These are phyloP conservation scores for Malbranchea zuffiana DNA, from an alignment of 2,329 filamentous ascomycete genomes.

Conservation along the genomic window DNA sequence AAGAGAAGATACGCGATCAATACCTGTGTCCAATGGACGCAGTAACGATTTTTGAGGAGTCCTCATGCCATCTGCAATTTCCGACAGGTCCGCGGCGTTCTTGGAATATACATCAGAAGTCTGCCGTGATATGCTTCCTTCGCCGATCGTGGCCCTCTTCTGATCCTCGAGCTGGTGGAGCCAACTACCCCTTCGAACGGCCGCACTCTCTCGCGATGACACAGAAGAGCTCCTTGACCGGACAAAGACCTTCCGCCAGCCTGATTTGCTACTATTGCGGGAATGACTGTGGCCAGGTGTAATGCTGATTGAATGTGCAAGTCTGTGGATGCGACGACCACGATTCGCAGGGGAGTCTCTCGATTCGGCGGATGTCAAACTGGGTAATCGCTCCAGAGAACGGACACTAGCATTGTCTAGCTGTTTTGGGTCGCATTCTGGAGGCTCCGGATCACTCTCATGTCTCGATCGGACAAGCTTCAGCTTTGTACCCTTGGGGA, in stretches of 20 bases:
- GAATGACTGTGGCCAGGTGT: conserved; percentile 46
- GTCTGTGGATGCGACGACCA: conserved; percentile 50
- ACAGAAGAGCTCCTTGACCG: conserved; percentile 45
- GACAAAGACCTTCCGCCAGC: conserved; percentile 44
- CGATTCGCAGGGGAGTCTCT: conserved; percentile 30
- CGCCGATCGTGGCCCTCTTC: no score
- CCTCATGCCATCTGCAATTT: no score
- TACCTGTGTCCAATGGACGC: no score
- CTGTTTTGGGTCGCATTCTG: not conserved
- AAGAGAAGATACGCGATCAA: no score
- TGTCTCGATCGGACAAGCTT: conserved; percentile 11
- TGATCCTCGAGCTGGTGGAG: no score
- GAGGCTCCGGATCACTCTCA: not conserved
- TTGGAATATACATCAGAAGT: no score
- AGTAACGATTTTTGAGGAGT: no score
- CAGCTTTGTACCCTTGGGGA: conserved; percentile 20
- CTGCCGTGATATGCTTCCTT: no score
- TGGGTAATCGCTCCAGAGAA: conserved; percentile 28
- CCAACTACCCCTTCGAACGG: no score
- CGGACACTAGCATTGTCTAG: conserved; percentile 8
- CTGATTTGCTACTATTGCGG: conserved; percentile 39
- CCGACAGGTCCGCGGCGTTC: no score
- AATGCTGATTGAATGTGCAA: conserved; percentile 47
- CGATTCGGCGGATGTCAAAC: conserved; percentile 24
- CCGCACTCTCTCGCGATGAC: conserved; percentile 43